Conservation (phyloP, 768 basidiomycete species). For the Amanita jacksonii region DNA sequence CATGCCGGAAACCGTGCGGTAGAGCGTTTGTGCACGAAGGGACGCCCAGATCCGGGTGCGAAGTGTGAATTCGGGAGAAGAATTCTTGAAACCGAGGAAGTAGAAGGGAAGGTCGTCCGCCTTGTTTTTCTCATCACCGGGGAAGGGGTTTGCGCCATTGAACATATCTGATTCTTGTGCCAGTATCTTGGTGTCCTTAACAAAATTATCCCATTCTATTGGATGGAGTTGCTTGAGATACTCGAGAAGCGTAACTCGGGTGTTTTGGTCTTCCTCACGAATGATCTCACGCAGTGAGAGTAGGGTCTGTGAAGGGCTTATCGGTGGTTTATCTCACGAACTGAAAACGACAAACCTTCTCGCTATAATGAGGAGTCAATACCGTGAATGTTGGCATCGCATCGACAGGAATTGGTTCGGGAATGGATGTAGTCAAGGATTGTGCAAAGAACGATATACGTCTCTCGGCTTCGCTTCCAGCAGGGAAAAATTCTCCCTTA, state of each 20-base stretch:
- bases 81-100: constrained; percentile 98
- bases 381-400: constrained; percentile 99
- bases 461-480: constrained; percentile 91
- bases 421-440: constrained; percentile 90
- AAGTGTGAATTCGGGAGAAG: constrained; percentile 95
- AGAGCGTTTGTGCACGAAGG: constrained; percentile 94
- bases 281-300: constrained; percentile 97
- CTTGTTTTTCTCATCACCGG: constrained; percentile 77
- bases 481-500: constrained; percentile 83
- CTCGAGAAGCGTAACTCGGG: constrained; percentile 92
- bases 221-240: constrained; percentile 98
- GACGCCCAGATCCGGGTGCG: constrained; percentile 99
- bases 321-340: constrained; percentile 2
- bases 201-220: constrained; percentile 99
- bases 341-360: constrained; percentile 54
- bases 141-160: constrained; percentile 61
- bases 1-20: constrained; percentile 98
- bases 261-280: constrained; percentile 95
- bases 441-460: constrained; percentile 99
- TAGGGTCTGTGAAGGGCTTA: constrained; percentile 51
- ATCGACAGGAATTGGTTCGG: constrained; percentile 89
- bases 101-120: constrained; percentile 94
- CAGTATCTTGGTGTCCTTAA: constrained; percentile 98
- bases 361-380: constrained; percentile 95
- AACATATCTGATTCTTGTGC: constrained; percentile 91